phyloP scores from a whole-genome alignment of 116 monocot genomes.

The Thalassia testudinum region DNA sequence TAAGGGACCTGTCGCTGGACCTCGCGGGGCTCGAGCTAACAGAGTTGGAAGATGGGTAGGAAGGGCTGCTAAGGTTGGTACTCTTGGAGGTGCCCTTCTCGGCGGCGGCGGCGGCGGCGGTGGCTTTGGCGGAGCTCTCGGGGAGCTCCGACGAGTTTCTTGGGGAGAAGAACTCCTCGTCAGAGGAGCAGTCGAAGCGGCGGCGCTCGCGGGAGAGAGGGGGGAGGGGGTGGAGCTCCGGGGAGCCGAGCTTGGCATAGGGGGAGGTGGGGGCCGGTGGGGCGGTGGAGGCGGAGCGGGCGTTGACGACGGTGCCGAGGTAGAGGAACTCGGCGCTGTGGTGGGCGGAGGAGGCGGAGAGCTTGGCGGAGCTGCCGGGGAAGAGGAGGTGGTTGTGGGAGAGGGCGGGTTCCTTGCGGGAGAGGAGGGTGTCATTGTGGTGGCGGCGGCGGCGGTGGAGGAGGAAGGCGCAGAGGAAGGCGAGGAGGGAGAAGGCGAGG shows the following conservation, averaged over 20 bases:
- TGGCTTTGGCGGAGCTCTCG: conserved; percentile 1
- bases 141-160: conserved; percentile 21
- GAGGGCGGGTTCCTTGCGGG: background rate
- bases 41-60: conserved; percentile 18
- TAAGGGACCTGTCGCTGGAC: conserved; percentile 4
- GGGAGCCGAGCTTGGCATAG: conserved; percentile 36
- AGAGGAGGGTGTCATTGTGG: background rate
- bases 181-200: conserved; percentile 26
- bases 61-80: conserved; percentile 13
- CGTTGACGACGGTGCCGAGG: conserved; percentile 27
- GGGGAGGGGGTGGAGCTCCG: conserved; percentile 59
- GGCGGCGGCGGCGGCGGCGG: background rate
- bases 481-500: conserved; percentile 10
- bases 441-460: conserved; percentile 5
- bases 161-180: conserved; percentile 61
- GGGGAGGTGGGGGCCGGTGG: conserved; percentile 13
- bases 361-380: conserved; percentile 17
- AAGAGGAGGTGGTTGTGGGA: conserved; percentile 34
- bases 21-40: conserved; percentile 7
- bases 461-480: background rate
- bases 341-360: conserved; percentile 9
- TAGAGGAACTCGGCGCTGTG: conserved; percentile 39
- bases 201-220: conserved; percentile 16
- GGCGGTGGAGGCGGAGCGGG: conserved; percentile 1
- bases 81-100: conserved; percentile 14